These are phyloP conservation scores for Sporisorium iseilematis-ciliati DNA, from an alignment of 1,284 basidiomycete species.

Conservation along the genomic window DNA sequence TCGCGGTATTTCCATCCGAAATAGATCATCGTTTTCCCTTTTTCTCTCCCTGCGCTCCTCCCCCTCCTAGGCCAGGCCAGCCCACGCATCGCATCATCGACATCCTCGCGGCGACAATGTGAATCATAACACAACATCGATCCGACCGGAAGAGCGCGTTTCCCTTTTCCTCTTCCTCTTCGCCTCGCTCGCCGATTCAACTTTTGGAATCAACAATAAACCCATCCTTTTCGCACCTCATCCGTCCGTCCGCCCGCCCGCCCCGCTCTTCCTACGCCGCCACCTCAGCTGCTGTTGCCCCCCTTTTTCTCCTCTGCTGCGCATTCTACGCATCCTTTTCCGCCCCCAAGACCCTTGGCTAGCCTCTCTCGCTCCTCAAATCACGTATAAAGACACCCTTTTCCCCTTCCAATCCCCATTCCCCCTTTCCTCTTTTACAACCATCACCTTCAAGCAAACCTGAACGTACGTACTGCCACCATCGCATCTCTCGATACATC, in stretches of 20 bases:
- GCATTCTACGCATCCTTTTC: not conserved
- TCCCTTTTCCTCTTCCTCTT: slow-evolving; percentile 12
- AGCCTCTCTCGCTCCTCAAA: slow-evolving; percentile 15
- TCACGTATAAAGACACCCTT: slow-evolving; percentile 41
- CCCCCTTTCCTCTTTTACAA: slow-evolving; percentile 39
- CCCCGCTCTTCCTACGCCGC: slow-evolving; percentile 7
- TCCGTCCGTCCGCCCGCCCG: slow-evolving; percentile 1
- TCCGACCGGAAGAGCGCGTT: slow-evolving; percentile 25
- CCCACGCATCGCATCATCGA: slow-evolving; percentile 8
- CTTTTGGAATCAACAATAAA: slow-evolving; percentile 16
- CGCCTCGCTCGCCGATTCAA: slow-evolving; percentile 11
- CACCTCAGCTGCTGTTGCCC: slow-evolving; percentile 8
- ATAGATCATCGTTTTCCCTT: slow-evolving; percentile 15
- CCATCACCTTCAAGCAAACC: slow-evolving; percentile 42
- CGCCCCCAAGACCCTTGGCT: slow-evolving; percentile 12
- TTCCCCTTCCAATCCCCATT: slow-evolving; percentile 10
- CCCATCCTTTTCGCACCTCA: slow-evolving; percentile 18
- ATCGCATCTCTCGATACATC: slow-evolving; percentile 1
- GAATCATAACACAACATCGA: slow-evolving; percentile 45
- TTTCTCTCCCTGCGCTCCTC: slow-evolving; percentile 1
- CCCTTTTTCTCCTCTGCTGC: slow-evolving; percentile 1
- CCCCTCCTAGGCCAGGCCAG: not conserved
- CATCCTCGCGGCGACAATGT: not conserved
- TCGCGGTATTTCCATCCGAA: slow-evolving; percentile 30
- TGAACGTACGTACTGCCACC: slow-evolving; percentile 42